phyloP scores from a whole-genome alignment of 345 rosid species.

The Acer saccharum region DNA sequence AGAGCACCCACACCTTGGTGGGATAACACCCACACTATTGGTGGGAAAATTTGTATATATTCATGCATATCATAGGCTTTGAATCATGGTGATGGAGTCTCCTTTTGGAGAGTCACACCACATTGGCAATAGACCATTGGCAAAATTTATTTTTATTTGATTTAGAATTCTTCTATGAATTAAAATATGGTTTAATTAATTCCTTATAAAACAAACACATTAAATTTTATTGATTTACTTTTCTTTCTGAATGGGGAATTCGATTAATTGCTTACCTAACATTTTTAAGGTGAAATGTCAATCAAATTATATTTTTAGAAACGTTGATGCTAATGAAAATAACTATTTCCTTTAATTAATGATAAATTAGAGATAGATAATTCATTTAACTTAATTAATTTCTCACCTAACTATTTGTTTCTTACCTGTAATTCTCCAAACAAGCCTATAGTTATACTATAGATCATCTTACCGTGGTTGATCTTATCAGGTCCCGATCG shows the following conservation, averaged over 20 bases:
- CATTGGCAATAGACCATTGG: too few species aligned
- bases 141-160: too few species aligned
- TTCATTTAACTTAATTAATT: not conserved
- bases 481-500: too few species aligned
- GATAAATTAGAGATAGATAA: not conserved
- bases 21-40: too few species aligned
- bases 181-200: not conserved
- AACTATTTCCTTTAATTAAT: not conserved
- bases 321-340: not conserved
- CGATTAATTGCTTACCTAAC: not conserved
- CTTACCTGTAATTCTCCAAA: not conserved
- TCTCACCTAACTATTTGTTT: not conserved
- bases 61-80: too few species aligned
- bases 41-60: too few species aligned
- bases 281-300: not conserved
- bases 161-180: too few species aligned
- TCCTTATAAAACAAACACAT: not conserved
- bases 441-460: not conserved
- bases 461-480: too few species aligned
- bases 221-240: not conserved
- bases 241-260: not conserved
- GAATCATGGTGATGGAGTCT: too few species aligned
- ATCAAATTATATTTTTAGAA: too few species aligned
- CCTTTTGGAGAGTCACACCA: too few species aligned
- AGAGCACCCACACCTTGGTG: too few species aligned